Percentiles rank a stretch among this genome's conserved stretches.
These are phyloP conservation scores for Priceomyces fermenticarens DNA, from an alignment of 805 yeast genomes.

Conservation along the genomic window DNA sequence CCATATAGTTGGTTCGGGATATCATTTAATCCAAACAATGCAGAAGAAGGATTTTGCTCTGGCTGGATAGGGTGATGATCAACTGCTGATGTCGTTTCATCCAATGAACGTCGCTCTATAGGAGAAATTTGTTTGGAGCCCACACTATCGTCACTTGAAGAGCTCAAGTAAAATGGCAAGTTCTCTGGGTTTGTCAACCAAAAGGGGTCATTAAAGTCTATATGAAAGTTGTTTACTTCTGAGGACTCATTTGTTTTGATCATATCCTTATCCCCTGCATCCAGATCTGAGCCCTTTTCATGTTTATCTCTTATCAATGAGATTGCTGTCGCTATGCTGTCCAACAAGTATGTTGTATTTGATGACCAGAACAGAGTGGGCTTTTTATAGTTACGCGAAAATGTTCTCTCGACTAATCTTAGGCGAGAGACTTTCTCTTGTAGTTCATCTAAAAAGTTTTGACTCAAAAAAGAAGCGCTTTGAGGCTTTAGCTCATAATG, in stretches of 20 bases:
- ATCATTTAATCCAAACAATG: neutral
- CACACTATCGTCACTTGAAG: conserved; percentile 23
- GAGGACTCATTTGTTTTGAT: neutral
- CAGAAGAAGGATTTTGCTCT: neutral
- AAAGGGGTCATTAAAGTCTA: conserved; percentile 47
- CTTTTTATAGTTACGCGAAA: conserved; percentile 15
- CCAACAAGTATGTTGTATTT: conserved; percentile 28
- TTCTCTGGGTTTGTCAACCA: conserved; percentile 50
- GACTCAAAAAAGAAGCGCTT: conserved; percentile 4
- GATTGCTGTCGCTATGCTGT: conserved; percentile 28
- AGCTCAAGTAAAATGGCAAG: conserved; percentile 33
- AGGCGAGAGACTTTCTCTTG: conserved; percentile 22
- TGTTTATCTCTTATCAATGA: conserved; percentile 20
- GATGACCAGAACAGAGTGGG: conserved; percentile 31
- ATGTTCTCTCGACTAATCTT: conserved; percentile 20
- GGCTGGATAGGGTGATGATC: neutral
- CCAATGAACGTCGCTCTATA: conserved; percentile 1
- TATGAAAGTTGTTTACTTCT: conserved; percentile 34
- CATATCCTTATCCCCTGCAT: neutral
- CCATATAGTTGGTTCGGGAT: conserved; percentile 1
- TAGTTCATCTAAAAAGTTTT: conserved; percentile 19
- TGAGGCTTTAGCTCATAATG: conserved; percentile 35
- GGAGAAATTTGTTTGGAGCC: neutral
- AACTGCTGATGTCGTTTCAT: neutral
- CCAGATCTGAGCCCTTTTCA: neutral